Evolutionary conservation across 1,284 basidiomycete species (phyloP), one percentile per base, ranked within the genome.

Genomic region (Rhizopogon parksii): DNA sequence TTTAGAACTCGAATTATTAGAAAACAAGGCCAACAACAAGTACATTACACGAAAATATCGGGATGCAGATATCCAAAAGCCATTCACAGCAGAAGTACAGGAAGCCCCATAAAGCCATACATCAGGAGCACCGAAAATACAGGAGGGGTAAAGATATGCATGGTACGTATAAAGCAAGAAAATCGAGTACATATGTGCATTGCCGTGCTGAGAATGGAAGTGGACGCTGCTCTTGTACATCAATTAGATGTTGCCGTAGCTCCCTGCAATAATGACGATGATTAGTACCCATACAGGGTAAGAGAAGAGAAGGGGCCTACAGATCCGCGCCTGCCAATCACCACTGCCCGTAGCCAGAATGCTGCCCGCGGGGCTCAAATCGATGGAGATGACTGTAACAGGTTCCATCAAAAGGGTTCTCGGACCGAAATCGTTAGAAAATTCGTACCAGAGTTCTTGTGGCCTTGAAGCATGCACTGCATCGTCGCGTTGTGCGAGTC

Each of bases 291-390:
- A 12, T 36, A 51, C 17, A 21, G 17, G 17, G 30, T 14, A 9
- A 45, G 30, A 3, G 17, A n/a, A 45, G 21, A 32, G 38, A 49
- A 38, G 46, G 37, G 32, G 55, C 63, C 56, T 49, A 89, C 89
- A 91, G 71, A 91, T 85, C 61, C 85, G 74, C 24, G 86, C 87
- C 61, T 83, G 82, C 73, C 85, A 88, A 68, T 95, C 92, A 11
- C 92, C 92, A 65, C 85, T 88, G 19, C 91, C 92, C 4, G 90
- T 92, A 2, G 90, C 91, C 38, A 95, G 71, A 43, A 88, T 72
- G 40, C 81, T 83, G 14, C 87, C 87, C 21, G 80, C 74, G 6
- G 85, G 83, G 57, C 84, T 87, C 40, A 93, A 71, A 61, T 91
- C 87, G 62, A 94, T 88, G 19, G 88, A 89, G 58, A 93, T 93